Percentiles rank a stretch among this genome's conserved stretches.
Conservation (phyloP, 2,329 filamentous ascomycete genomes). For the Aschersonia sp. region DNA sequence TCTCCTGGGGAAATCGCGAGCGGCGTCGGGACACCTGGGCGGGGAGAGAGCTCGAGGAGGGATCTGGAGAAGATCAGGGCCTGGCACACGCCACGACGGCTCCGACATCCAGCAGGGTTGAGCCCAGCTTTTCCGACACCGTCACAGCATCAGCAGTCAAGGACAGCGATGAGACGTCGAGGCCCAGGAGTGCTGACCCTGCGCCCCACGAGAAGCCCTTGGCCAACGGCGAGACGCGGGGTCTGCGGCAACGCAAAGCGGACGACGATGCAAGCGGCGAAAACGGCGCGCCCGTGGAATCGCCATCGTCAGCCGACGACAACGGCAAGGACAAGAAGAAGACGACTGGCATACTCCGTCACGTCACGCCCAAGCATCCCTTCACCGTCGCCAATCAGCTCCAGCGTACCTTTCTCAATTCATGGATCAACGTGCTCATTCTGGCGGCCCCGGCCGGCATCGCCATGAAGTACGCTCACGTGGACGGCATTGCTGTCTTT, state of each 20-base stretch:
- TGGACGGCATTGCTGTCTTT: slow-evolving; percentile 54
- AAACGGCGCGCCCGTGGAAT: neutral
- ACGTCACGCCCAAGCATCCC: slow-evolving; percentile 33
- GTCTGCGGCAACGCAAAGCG: slow-evolving; percentile 18
- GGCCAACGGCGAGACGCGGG: neutral
- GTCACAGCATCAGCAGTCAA: slow-evolving; percentile 7
- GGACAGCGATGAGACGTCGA: slow-evolving; percentile 9
- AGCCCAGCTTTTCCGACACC: slow-evolving; percentile 11
- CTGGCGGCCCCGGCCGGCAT: slow-evolving; percentile 70
- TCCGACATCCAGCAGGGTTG: slow-evolving; percentile 10
- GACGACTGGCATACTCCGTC: slow-evolving; percentile 23
- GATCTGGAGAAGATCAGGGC: slow-evolving; percentile 11
- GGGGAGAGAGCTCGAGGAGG: slow-evolving; percentile 16
- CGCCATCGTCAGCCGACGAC: slow-evolving; percentile 7
- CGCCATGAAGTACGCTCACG: slow-evolving; percentile 48
- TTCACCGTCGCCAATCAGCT: slow-evolving; percentile 53
- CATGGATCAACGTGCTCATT: slow-evolving; percentile 76
- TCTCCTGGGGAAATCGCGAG: slow-evolving; percentile 17
- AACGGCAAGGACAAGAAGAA: slow-evolving; percentile 9
- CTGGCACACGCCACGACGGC: slow-evolving; percentile 21
- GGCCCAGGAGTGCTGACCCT: slow-evolving; percentile 4
- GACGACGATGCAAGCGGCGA: slow-evolving; percentile 9
- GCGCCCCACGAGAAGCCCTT: neutral
- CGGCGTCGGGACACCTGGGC: slow-evolving; percentile 21
- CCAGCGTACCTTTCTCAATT: slow-evolving; percentile 61